These are phyloP conservation scores for Ceriops zippeliana DNA, from an alignment of 345 rosid genomes.

Conservation along the genomic window DNA sequence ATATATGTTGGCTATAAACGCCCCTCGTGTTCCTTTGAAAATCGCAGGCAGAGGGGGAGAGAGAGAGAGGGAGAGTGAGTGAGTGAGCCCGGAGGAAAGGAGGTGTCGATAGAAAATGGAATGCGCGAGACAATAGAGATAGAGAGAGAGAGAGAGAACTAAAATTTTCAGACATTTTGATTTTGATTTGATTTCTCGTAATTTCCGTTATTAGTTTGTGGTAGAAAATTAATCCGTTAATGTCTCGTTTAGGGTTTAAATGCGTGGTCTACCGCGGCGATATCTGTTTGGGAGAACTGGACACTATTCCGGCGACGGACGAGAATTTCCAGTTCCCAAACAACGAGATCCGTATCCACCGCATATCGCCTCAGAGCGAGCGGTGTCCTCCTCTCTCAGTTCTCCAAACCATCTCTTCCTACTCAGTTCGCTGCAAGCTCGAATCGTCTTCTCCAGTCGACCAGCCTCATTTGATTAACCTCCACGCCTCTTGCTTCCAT, in stretches of 20 bases:
- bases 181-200: not conserved
- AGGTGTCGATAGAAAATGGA: conserved; percentile 3
- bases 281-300: conserved; percentile 72
- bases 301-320: conserved; percentile 48
- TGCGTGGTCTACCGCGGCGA: conserved; percentile 82
- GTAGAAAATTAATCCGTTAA: conserved; percentile 13
- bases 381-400: conserved; percentile 92
- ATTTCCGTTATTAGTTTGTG: not conserved
- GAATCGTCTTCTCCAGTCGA: conserved; percentile 62
- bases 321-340: conserved; percentile 70
- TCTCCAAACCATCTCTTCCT: conserved; percentile 80
- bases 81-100: conserved; percentile 19
- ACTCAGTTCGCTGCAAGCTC: conserved; percentile 84
- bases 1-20: conserved; percentile 36
- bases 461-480: conserved; percentile 62
- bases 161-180: conserved; percentile 21
- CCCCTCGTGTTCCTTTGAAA: not conserved
- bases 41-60: conserved; percentile 13
- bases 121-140: conserved; percentile 1
- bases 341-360: conserved; percentile 90
- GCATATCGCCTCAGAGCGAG: conserved; percentile 61
- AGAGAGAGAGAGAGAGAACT: not conserved
- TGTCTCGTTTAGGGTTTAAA: conserved; percentile 84
- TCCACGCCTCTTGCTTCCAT: conserved; percentile 84
- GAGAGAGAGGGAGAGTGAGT: not conserved